These are phyloP conservation scores for Stylosanthes scabra DNA, from an alignment of 331 rosid genomes.

Conservation along the genomic window DNA sequence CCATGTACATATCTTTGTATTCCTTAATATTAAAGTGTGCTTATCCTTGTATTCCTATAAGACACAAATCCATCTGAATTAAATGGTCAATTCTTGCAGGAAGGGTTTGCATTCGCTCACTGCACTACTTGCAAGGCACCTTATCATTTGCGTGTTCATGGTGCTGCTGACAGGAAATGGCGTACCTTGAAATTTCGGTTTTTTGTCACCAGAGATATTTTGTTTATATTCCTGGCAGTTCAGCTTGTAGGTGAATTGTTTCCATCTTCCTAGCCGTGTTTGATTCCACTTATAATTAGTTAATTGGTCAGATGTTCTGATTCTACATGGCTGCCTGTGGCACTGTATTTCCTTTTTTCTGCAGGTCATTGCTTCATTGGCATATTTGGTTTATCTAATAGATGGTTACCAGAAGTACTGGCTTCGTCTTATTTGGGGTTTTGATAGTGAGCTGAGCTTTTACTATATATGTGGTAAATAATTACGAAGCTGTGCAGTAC, in stretches of 20 bases:
- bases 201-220: slow-evolving; percentile 85
- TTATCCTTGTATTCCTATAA: not conserved
- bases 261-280: slow-evolving; percentile 15
- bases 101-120: slow-evolving; percentile 95
- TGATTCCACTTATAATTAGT: not conserved
- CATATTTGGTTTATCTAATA: slow-evolving; percentile 68
- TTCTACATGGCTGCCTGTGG: not conserved
- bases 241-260: slow-evolving; percentile 73
- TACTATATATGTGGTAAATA: slow-evolving; percentile 79
- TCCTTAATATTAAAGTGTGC: not conserved
- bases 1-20: not conserved
- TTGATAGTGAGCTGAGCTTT: slow-evolving; percentile 69
- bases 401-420: slow-evolving; percentile 73
- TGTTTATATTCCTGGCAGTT: slow-evolving; percentile 74
- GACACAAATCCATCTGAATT: not conserved
- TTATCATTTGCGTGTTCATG: slow-evolving; percentile 82
- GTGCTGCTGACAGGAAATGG: slow-evolving; percentile 83
- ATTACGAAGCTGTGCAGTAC: slow-evolving; percentile 29
- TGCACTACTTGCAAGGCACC: slow-evolving; percentile 94
- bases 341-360: slow-evolving; percentile 35
- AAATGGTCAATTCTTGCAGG: slow-evolving; percentile 57
- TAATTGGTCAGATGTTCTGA: slow-evolving; percentile 4
- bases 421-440: slow-evolving; percentile 80
- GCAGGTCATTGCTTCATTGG: slow-evolving; percentile 78
- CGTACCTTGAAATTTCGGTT: slow-evolving; percentile 85